phyloP scores from a whole-genome alignment of 2,329 filamentous ascomycete genomes.

The Tolypocladium amazonense region DNA sequence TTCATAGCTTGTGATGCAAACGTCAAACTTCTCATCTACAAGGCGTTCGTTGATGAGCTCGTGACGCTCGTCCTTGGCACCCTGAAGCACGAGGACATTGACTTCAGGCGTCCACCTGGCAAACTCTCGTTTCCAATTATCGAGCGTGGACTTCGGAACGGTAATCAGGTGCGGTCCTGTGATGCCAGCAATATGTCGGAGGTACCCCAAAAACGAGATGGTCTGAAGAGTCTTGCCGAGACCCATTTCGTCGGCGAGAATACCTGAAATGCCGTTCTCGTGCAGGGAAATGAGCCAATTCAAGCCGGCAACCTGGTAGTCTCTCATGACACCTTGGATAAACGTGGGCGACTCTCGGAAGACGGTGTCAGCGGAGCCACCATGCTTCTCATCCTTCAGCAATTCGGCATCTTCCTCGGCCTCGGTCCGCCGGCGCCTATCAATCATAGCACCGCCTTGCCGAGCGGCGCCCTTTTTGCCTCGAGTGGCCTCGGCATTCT shows the following conservation, averaged over 20 bases:
- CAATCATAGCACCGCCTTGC: constrained; percentile 73
- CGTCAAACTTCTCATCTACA: constrained; percentile 92
- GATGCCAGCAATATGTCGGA: constrained; percentile 83
- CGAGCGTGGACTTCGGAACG: constrained; percentile 92
- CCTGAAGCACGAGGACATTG: constrained; percentile 86
- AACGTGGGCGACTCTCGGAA: constrained; percentile 93
- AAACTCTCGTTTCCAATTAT: constrained; percentile 98
- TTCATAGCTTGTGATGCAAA: constrained; percentile 97
- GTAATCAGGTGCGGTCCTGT: constrained; percentile 83
- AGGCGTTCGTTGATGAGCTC: constrained; percentile 81
- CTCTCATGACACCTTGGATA: constrained; percentile 80
- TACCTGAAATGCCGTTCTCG: constrained; percentile 97
- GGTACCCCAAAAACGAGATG: constrained; percentile 90
- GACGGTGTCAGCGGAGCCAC: constrained; percentile 74
- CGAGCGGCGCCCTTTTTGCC: constrained; percentile 65
- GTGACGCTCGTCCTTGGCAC: constrained; percentile 86
- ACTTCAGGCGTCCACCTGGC: constrained; percentile 90
- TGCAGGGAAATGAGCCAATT: constrained; percentile 98
- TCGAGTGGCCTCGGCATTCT: constrained; percentile 66
- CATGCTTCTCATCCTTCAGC: constrained; percentile 77
- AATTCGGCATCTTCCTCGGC: constrained; percentile 94
- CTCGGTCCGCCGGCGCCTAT: constrained; percentile 78
- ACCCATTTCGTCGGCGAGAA: constrained; percentile 97
- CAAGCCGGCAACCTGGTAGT: constrained; percentile 90
- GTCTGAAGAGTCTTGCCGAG: constrained; percentile 96